These are phyloP conservation scores for Ganoderma sinense DNA, from an alignment of 1,284 basidiomycete species.

Conservation along the genomic window DNA sequence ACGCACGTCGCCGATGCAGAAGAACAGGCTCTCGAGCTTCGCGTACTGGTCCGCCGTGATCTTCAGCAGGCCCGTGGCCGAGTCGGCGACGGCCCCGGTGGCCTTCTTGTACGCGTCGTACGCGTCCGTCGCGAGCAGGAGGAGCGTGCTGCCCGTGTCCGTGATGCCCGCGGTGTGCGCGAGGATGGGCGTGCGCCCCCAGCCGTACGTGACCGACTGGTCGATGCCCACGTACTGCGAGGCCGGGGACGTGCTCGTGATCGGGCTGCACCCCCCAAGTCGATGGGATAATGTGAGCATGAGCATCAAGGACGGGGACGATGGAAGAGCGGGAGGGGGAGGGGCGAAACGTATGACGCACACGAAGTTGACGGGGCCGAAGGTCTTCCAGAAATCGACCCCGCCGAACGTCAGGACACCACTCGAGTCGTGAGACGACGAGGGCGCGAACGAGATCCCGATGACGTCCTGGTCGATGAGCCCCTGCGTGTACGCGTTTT, in stretches of 20 bases:
- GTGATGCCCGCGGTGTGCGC: not conserved
- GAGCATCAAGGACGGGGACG: too few species aligned
- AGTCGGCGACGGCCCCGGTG: constrained; percentile 30
- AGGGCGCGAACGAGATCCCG: constrained; percentile 56
- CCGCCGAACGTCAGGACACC: constrained; percentile 51
- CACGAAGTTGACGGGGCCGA: constrained; percentile 54
- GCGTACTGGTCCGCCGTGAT: constrained; percentile 25
- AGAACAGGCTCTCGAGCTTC: constrained; percentile 31
- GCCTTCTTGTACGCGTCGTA: constrained; percentile 22
- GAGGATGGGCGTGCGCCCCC: constrained; percentile 26
- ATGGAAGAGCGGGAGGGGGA: too few species aligned
- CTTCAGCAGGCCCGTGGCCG: constrained; percentile 30
- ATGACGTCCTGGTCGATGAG: constrained; percentile 39
- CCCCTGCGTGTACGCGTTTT: constrained; percentile 51
- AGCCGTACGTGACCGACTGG: constrained; percentile 34
- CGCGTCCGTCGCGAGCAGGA: constrained; percentile 23
- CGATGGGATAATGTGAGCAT: too few species aligned
- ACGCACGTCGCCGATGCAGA: constrained; percentile 29
- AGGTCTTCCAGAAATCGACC: constrained; percentile 54
- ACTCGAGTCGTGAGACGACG: constrained; percentile 37
- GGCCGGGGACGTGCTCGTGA: constrained; percentile 45
- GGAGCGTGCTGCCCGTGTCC: constrained; percentile 3
- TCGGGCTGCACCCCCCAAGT: constrained; percentile 16
- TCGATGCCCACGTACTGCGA: constrained; percentile 59
- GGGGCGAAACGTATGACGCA: too few species aligned